Base-by-base conservation (phyloP, 495 filamentous ascomycete genomes). In the Physcia stellaris region DNA sequence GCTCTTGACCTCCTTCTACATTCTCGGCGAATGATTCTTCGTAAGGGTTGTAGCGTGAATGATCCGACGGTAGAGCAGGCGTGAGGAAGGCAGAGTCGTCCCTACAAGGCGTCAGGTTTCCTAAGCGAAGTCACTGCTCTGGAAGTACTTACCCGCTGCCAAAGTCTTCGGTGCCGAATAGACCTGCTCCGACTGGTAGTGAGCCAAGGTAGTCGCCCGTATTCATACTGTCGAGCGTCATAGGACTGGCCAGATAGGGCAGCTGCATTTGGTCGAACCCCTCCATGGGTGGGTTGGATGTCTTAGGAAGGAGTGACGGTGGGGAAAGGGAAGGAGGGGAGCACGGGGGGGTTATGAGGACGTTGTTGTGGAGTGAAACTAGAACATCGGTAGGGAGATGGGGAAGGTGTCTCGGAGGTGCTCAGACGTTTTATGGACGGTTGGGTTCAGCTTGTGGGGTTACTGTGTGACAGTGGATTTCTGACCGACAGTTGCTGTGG, bases 251-350 rank as follows among this genome's bases (percentile, higher is more conserved):
- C 54, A 77, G 50, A 51, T 77, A 79, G 30, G 71, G 67, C 70
- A 79, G 73, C 49, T 66, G 66, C 58, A 74, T 71, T 45, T 68
- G 69, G 50, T 79, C 73, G 59, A 73, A 80, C 54, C 71, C 67
- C 51, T 78, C 69, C 69, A 80, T 77, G 9, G n/a, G 24, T 36
- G 7, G 19, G 24, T 13, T 13, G 12, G 20, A 35, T 26, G 11
- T 18, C 15, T 17, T 39, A 24, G 27, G 32, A 15, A 35, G 24
- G 26, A 12, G 33, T 22, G 9, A 35, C 6, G 21, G 18, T 9
- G 18, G 34, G 22, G 17, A 26, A 15, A 18, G 31, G 35, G 27
- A 39, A 15, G 29, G 24, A 16, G 15, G 32, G 18, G 9, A 27
- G 7, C 12, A 18, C 6, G 18, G 34, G 22, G 17, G 23, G 37